Evolutionary conservation across 495 filamentous ascomycete species (phyloP).

Genomic region (Penicillium cataractarum): DNA sequence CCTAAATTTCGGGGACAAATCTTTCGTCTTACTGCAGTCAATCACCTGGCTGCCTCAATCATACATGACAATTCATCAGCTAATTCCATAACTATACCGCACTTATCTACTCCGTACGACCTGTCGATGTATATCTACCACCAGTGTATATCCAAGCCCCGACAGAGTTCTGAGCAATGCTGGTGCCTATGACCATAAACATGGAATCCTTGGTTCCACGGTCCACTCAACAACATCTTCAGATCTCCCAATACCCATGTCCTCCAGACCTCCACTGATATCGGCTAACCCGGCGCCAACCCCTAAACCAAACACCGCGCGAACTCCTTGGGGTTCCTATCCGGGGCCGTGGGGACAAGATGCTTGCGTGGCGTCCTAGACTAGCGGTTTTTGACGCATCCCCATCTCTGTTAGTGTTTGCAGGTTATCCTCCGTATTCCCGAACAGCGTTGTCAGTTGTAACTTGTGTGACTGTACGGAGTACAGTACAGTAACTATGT

Average conservation of each 20-base stretch:
- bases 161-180: background rate
- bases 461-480: background rate
- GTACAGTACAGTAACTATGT: background rate
- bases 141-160: no score
- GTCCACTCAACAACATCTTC: background rate
- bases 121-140: background rate
- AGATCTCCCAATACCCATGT: background rate
- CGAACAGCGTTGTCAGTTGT: no score
- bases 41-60: background rate
- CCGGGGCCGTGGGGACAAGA: conserved; percentile 1
- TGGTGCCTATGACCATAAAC: background rate
- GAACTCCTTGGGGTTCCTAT: conserved; percentile 15
- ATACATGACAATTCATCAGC: background rate
- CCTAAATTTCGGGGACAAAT: background rate
- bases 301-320: background rate
- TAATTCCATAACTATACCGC: background rate
- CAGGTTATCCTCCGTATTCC: no score
- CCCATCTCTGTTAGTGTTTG: no score
- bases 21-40: no score
- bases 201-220: background rate
- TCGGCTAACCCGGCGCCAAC: background rate
- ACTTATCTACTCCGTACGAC: background rate
- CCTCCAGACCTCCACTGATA: background rate
- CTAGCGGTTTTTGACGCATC: conserved; percentile 17
- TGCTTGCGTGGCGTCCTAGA: conserved; percentile 17